Base-by-base conservation (phyloP, 306 rosid species). In the Glycyrrhiza uralensis region DNA sequence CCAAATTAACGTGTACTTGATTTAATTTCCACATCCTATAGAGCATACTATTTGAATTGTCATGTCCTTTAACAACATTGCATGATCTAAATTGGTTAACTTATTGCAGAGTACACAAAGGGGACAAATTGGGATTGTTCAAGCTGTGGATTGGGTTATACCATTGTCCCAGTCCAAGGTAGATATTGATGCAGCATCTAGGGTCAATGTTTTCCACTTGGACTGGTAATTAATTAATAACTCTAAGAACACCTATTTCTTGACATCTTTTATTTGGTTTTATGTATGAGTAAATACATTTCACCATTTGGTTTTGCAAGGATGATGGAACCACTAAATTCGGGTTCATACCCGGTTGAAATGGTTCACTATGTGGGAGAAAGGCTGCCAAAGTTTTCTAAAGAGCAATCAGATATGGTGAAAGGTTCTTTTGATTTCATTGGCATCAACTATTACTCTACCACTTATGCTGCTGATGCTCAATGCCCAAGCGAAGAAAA, bases 371-470 rank as follows among this genome's bases (percentile, higher is more conserved):
- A 44, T 20, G 61, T 80, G 11, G 39, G 83, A 4, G 41, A 77
- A 7, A 65, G 85, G 42, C 39, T 86, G 68, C 87, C 90, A 17
- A 42, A 50, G 14, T 86, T 86, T 41, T 42, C 80, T 3, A 26
- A 12, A 28, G 64, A 78, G 51, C 49, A 86, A 72, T 65, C 78
- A n/a, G 15, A 22, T 11, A 56, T 71, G 75, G 13, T 80, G 6
- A 67, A 66, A 50, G 72, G 80, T 9, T 80, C 87, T 26, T 78
- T 22, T 18, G 90, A 86, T 58, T 83, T 86, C 49, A 56, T 83
- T 49, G 90, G 85, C 2, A 29, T 83, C 23, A 86, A 83, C 58
- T 80, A 86, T 23, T 86, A 86, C 13, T 51, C 75, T 8, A 6
- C 82, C 7, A 1, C 7, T 19, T 86, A 80, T 71, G 87, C 75